phyloP scores from a whole-genome alignment of 257 asterid genomes.

The Fraxinus cuspidata region DNA sequence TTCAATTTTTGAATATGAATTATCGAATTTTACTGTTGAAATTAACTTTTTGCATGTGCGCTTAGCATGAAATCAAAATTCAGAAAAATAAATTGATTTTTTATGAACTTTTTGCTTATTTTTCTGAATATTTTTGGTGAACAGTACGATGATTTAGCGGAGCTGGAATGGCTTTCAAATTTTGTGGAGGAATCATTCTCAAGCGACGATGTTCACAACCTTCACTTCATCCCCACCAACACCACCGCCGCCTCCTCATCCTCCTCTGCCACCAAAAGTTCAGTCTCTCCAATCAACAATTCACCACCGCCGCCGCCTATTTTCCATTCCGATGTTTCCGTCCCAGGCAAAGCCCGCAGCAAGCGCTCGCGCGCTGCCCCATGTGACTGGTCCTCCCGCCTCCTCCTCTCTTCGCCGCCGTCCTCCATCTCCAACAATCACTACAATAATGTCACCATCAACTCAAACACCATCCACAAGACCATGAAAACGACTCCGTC shows the following conservation, averaged over 20 bases:
- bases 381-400: slow-evolving; percentile 94
- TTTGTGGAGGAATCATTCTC: slow-evolving; percentile 97
- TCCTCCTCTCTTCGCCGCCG: slow-evolving; percentile 51
- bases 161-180: slow-evolving; percentile 97
- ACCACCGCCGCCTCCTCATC: slow-evolving; percentile 39
- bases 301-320: slow-evolving; percentile 48
- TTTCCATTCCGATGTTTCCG: slow-evolving; percentile 69
- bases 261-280: slow-evolving; percentile 46
- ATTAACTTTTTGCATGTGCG: slow-evolving; percentile 5
- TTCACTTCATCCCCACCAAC: slow-evolving; percentile 52
- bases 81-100: not conserved
- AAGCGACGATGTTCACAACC: slow-evolving; percentile 67
- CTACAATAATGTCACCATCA: not conserved
- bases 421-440: slow-evolving; percentile 3
- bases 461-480: not conserved
- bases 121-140: not conserved
- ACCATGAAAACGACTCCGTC: slow-evolving; percentile 34
- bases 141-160: slow-evolving; percentile 93
- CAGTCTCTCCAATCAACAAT: slow-evolving; percentile 21
- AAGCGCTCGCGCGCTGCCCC: slow-evolving; percentile 96
- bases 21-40: not conserved
- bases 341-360: slow-evolving; percentile 96
- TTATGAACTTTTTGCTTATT: slow-evolving; percentile 10
- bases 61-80: not conserved
- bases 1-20: not conserved